These are phyloP conservation scores for Geotrichum cucujoidarum DNA, from an alignment of 1,139 yeast genomes.

Conservation along the genomic window DNA sequence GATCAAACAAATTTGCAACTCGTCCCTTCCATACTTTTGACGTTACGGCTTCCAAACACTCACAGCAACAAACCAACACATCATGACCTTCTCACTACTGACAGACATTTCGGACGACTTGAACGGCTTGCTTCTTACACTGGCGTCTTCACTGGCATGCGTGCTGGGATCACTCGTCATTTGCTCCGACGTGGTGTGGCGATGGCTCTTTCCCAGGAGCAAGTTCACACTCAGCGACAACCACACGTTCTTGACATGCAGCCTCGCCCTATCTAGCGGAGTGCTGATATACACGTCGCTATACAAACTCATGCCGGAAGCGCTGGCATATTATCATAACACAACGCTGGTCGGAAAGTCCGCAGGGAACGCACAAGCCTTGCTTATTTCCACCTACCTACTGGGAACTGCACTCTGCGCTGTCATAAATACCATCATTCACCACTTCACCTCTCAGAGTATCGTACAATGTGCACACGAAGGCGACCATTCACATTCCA, in stretches of 20 bases:
- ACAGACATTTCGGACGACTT: conserved; percentile 24
- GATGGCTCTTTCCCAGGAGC: conserved; percentile 35
- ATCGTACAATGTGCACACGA: conserved; percentile 80
- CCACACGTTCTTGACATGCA: conserved; percentile 56
- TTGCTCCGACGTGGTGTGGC: conserved; percentile 47
- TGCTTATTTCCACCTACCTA: conserved; percentile 49
- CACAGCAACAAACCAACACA: no score
- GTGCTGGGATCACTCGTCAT: conserved; percentile 55
- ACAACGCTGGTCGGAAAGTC: conserved; percentile 24
- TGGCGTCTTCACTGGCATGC: conserved; percentile 54
- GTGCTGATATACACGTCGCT: conserved; percentile 62
- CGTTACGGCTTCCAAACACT: no score
- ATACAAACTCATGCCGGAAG: conserved; percentile 67
- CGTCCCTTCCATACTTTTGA: no score
- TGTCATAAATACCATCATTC: conserved; percentile 58
- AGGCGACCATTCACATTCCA: conserved; percentile 26
- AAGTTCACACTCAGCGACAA: conserved; percentile 54
- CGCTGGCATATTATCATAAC: conserved; percentile 40
- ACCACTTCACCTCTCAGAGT: conserved; percentile 70
- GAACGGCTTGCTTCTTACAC: conserved; percentile 56
- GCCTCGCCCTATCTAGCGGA: conserved; percentile 72
- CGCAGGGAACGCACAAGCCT: conserved; percentile 34
- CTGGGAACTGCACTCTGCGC: conserved; percentile 60
- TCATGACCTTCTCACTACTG: no score
- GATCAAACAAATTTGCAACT: no score